Base-by-base conservation (phyloP, 2,329 filamentous ascomycete species). In the Claviceps cyperi region DNA sequence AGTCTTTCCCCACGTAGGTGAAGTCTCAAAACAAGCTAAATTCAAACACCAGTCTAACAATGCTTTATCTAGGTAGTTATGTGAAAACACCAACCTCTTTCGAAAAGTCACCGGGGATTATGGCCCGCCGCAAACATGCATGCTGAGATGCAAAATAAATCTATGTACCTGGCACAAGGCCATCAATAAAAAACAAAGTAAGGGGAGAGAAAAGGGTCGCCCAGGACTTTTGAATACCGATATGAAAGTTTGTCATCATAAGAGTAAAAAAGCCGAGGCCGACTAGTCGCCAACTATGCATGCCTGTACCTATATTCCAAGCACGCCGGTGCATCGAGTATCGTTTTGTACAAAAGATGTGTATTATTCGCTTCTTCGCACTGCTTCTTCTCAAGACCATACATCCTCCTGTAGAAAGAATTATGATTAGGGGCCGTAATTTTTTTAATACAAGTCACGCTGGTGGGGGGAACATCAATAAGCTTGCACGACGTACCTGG, bases 361-460 rank as follows among this genome's bases (percentile, higher is more conserved):
- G 15, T 45, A 19, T 40, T 8, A 52, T 48, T 48, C 36, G 48
- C 50, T 40, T 14, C 53, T 47, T 48, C 36, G 47, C 50, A 21
- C 7, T 54, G 28, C 24, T 13, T 43, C 14, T 21, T 24, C 13
- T 69, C 69, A 83, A 64, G 79, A 84, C 81, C 81, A 84, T 48
- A 84, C 81, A 60, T 84, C 81, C 75, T 84, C 81, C 81, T 84
- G 54, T 59, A 56, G 46, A 35, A 44, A 17, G 5, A n/a, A 32
- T 17, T 17, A 5, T 44, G 46, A 43, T 50, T 50, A 50, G 41
- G 9, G 14, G 39, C 14, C 15, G 17, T 6, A 8, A 11, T 4
- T 19, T 36, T n/a, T 5, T 46, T 49, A 40, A 50, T 17, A 43
- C 41, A 35, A 19, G 24, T 17, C 35, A 32, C 28, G 9, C 28